A percentile compares a stretch with the other conserved stretches of the same genome.
phyloP scores from a whole-genome alignment of 257 asterid species.

The Schizonepeta tenuifolia region DNA sequence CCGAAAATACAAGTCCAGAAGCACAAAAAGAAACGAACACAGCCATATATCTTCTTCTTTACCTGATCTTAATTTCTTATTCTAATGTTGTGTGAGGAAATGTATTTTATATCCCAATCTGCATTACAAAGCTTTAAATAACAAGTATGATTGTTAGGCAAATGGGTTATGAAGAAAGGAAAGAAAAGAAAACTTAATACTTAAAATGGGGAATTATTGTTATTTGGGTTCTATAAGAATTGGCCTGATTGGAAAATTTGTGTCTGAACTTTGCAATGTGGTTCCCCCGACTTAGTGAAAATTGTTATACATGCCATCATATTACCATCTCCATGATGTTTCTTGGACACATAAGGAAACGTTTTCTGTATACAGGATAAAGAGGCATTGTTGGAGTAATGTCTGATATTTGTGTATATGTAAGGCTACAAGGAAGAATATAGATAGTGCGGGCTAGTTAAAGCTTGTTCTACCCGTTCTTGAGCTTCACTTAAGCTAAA shows the following conservation, averaged over 20 bases:
- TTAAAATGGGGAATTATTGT: too few relatives aligned
- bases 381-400: background rate
- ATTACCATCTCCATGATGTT: background rate
- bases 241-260: too few relatives aligned
- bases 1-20: background rate
- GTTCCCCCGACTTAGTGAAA: background rate
- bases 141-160: too few relatives aligned
- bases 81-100: background rate
- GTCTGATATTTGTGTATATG: background rate
- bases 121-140: too few relatives aligned
- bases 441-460: background rate
- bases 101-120: background rate
- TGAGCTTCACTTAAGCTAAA: background rate
- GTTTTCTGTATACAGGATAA: background rate
- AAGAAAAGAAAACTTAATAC: too few relatives aligned
- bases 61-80: background rate
- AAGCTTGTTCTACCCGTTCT: constrained; percentile 15
- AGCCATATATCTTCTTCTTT: background rate
- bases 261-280: too few relatives aligned
- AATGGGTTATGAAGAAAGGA: too few relatives aligned
- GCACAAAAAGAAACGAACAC: background rate
- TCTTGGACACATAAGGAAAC: background rate
- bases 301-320: background rate
- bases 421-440: background rate
- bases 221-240: too few relatives aligned